phyloP scores from a whole-genome alignment of 768 basidiomycete species.

The Floccularia luteovirens region DNA sequence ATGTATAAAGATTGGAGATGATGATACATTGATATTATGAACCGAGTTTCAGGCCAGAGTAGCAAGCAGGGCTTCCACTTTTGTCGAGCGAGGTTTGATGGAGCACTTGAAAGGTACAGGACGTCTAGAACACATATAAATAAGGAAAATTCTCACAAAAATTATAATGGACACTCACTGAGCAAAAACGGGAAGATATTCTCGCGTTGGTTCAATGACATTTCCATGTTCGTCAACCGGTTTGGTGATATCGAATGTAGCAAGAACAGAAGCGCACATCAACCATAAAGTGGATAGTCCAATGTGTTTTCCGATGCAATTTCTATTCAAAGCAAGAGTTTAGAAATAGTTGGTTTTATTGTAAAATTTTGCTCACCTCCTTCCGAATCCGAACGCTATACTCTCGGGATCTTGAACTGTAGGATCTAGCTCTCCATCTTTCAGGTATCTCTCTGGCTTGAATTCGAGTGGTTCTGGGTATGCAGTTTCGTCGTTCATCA shows the following conservation, averaged over 20 bases:
- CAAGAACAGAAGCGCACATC: slow-evolving; percentile 13
- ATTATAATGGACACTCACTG: slow-evolving; percentile 2
- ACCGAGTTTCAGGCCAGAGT: no score
- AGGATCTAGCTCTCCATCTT: slow-evolving; percentile 12
- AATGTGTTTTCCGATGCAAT: slow-evolving; percentile 13
- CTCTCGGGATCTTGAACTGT: slow-evolving; percentile 6
- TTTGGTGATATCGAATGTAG: slow-evolving; percentile 16
- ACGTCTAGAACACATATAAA: not conserved
- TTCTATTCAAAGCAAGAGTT: slow-evolving; percentile 1
- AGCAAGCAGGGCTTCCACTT: slow-evolving; percentile 1
- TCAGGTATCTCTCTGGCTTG: slow-evolving; percentile 27
- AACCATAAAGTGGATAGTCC: slow-evolving; percentile 16
- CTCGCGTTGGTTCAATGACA: slow-evolving; percentile 7
- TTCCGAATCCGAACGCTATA: slow-evolving; percentile 14
- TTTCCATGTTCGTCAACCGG: slow-evolving; percentile 14
- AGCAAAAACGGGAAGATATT: slow-evolving; percentile 5
- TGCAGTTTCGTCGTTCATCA: slow-evolving; percentile 21
- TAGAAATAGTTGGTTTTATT: not conserved
- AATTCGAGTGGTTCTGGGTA: slow-evolving; percentile 30
- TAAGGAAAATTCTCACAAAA: not conserved
- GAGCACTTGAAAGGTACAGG: slow-evolving; percentile 1
- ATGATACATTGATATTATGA: no score
- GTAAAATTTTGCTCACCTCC: slow-evolving; percentile 8
- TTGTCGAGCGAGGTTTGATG: slow-evolving; percentile 1
- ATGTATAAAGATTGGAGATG: no score